Evolutionary conservation across 495 filamentous ascomycete genomes (phyloP), one percentile per base, ranked within the genome.

Genomic region (Talaromyces borbonicus): DNA sequence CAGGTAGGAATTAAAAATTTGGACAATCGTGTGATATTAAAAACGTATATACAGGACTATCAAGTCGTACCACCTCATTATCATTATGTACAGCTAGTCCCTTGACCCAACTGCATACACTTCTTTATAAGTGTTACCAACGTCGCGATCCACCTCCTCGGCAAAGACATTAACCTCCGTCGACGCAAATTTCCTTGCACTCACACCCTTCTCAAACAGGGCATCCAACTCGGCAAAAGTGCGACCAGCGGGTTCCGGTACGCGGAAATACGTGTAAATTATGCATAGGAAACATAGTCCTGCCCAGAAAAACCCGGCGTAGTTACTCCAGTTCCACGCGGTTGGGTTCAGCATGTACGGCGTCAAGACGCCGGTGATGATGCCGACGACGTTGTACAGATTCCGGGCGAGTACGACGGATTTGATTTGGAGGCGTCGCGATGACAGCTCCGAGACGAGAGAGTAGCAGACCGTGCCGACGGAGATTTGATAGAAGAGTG

Each of bases 261-360:
- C 72, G 5, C 84, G 76, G 72, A 87, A 87, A 62, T 78, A 89
- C 0, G 76, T 75, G 59, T 84, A 89, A 4, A 86, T 61, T 45
- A 87, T 75, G 60, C 81, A 86, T 27, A 78, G 57, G 65, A 85
- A 84, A 59, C 82, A 85, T 41, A 79, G 77, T 0, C 79, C 82
- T 7, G 74, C 81, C 83, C 81, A 90, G 70, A 89, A 87, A 61
- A 90, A 86, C n/a, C 81, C 83, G n/a, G 83, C 71, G 48, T 76
- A 85, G 51, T 83, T 84, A 37, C 73, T 66, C 84, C 83, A 90
- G 60, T 85, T 56, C 84, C 84, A 88, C 0, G 77, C 82, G 0
- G 61, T 65, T 0, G 82, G 81, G 62, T 87, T 88, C 26, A 89
- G 61, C 82, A 85, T 85, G 55, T 85, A 84, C 0, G 83, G 81